Percentiles rank a stretch among this genome's conserved stretches.
phyloP scores from a whole-genome alignment of 345 rosid species.

The Trapa bicornis region DNA sequence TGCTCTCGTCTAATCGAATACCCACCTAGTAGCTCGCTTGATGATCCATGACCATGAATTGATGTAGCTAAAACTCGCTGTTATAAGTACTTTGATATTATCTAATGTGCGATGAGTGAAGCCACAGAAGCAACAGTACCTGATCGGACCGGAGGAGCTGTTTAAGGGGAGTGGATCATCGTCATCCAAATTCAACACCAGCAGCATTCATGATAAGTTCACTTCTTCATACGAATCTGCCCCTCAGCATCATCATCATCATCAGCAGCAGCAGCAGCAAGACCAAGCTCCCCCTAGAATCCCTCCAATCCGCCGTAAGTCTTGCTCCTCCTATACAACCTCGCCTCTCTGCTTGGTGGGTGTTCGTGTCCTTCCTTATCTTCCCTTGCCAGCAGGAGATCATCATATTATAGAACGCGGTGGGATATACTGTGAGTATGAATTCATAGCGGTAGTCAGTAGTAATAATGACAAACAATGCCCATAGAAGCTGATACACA shows the following conservation, averaged over 20 bases:
- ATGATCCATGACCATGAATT: too few relatives aligned
- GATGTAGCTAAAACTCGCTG: neutral
- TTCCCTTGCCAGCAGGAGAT: too few relatives aligned
- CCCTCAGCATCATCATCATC: neutral
- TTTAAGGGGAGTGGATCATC: slow-evolving; percentile 56
- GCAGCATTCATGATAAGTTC: slow-evolving; percentile 23
- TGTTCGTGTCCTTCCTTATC: too few relatives aligned
- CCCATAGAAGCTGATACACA: too few relatives aligned
- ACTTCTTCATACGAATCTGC: slow-evolving; percentile 34
- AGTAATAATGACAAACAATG: too few relatives aligned
- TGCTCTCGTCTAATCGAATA: too few relatives aligned
- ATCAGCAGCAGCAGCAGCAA: slow-evolving; percentile 16
- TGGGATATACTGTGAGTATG: too few relatives aligned
- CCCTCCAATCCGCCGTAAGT: slow-evolving; percentile 75
- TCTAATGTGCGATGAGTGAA: slow-evolving; percentile 11
- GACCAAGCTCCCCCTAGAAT: slow-evolving; percentile 38
- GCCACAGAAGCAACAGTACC: slow-evolving; percentile 47
- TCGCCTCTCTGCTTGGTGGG: neutral
- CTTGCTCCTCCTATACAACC: neutral
- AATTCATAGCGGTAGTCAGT: too few relatives aligned
- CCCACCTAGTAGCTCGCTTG: too few relatives aligned
- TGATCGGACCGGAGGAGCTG: slow-evolving; percentile 28
- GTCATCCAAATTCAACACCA: slow-evolving; percentile 34
- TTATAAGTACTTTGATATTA: neutral
- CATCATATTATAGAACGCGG: too few relatives aligned